These are phyloP conservation scores for Sarocladium oryzae DNA, from an alignment of 2,329 filamentous ascomycete genomes.

Conservation along the genomic window DNA sequence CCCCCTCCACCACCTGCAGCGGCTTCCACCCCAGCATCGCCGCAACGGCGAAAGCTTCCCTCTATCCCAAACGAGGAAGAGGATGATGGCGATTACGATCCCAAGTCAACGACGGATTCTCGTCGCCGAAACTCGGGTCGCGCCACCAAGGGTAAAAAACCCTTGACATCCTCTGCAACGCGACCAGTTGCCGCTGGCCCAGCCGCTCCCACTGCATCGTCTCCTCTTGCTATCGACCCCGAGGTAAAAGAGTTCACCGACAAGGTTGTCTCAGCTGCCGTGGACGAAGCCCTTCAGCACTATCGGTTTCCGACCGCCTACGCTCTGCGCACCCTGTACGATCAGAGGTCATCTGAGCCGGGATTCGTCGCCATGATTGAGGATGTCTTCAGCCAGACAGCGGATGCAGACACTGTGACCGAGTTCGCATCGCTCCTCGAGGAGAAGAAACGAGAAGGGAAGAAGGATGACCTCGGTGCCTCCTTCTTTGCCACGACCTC, in stretches of 20 bases:
- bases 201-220: not conserved
- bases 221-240: slow-evolving; percentile 14
- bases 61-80: slow-evolving; percentile 24
- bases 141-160: slow-evolving; percentile 23
- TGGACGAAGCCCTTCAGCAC: slow-evolving; percentile 50
- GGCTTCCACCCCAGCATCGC: not conserved
- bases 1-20: slow-evolving; percentile 8
- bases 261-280: slow-evolving; percentile 49
- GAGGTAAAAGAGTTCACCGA: slow-evolving; percentile 40
- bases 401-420: slow-evolving; percentile 43
- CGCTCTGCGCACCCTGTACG: slow-evolving; percentile 53
- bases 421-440: slow-evolving; percentile 46
- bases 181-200: not conserved
- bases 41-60: slow-evolving; percentile 18
- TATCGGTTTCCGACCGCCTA: slow-evolving; percentile 56
- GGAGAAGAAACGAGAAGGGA: slow-evolving; percentile 51
- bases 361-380: slow-evolving; percentile 51
- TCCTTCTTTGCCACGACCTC: slow-evolving; percentile 47
- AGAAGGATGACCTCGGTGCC: slow-evolving; percentile 43
- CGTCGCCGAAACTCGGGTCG: slow-evolving; percentile 28
- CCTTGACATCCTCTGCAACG: slow-evolving; percentile 5
- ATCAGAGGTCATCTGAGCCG: slow-evolving; percentile 46
- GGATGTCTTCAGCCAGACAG: slow-evolving; percentile 50
- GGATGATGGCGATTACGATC: slow-evolving; percentile 38
- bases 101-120: slow-evolving; percentile 22